phyloP scores from a whole-genome alignment of 23 red algal genomes.

The Gracilaria caudata region DNA sequence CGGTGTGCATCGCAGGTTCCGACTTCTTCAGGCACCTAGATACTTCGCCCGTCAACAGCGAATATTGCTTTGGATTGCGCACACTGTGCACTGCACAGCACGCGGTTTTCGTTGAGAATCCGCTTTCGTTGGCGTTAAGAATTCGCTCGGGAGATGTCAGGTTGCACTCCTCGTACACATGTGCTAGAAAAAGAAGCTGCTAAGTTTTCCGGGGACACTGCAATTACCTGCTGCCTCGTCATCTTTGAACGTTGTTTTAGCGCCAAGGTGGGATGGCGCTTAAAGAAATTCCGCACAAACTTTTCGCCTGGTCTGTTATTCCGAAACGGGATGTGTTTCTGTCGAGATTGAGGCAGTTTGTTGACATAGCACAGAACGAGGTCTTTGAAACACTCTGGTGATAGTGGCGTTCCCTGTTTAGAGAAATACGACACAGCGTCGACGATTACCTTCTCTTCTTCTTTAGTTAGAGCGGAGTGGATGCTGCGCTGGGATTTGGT shows the following conservation, averaged over 20 bases:
- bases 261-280: not conserved
- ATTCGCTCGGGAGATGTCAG: not conserved
- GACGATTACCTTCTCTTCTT: not conserved
- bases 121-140: not conserved
- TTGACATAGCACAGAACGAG: not conserved
- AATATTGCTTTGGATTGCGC: not conserved
- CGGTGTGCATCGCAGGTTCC: too few species aligned
- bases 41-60: not conserved
- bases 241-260: not conserved
- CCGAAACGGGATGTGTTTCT: not conserved
- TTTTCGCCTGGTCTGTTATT: not conserved
- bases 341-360: not conserved
- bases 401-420: not conserved
- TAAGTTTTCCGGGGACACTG: not conserved
- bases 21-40: too few species aligned
- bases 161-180: not conserved
- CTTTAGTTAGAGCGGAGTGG: not conserved
- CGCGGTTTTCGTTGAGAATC: not conserved
- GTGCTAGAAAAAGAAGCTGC: not conserved
- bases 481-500: not conserved
- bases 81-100: too few species aligned
- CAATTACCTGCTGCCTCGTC: not conserved
- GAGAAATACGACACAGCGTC: not conserved
- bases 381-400: not conserved
- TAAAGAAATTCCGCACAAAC: not conserved